Evolutionary conservation across 352 stramenopile genomes (phyloP), one percentile per base, ranked within the genome.

Genomic region (Peronosclerospora sorghi): DNA sequence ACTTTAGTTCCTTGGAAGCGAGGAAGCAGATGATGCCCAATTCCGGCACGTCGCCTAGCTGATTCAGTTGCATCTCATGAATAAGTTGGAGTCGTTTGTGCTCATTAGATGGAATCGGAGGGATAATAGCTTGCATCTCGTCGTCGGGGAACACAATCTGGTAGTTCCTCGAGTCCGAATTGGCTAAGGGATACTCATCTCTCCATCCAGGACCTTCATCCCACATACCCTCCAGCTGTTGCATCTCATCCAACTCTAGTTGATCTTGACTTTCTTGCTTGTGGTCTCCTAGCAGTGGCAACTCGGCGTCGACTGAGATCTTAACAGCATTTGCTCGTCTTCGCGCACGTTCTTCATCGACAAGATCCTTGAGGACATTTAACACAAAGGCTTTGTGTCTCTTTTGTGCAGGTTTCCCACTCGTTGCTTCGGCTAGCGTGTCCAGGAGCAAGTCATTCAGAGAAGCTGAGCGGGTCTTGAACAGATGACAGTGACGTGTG

Each of bases 21-120:
- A 87, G 52, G 1, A 61, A 61, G 44, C 74, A 87, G 35, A 87
- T 77, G 37, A 83, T 72, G 10, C 62, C 67, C n/a, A 87, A 61
- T 45, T 87, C 75, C 5, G 79, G 67, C 9, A 65, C 62, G 13
- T 66, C 56, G 1, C 66, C 66, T 3, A 84, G 56, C 24, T 79
- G 48, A 34, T 68, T 54, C 20, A 83, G 52, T 37, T 70, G 53
- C 7, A 62, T 59, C 24, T 71, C 44, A 28, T 64, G 43, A 41
- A 86, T 77, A 1, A 60, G 50, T 32, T 73, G 32, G 4, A 83
- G 32, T 26, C 74, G 74, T 30, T 65, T 24, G 6, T 53, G 52
- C 34, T 84, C 74, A 52, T 78, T 78, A 18, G 41, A 46, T 1
- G 59, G 51, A 12, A 70, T 49, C 4, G 67, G 68, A 24, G 48